Base-by-base conservation (phyloP, 2,329 filamentous ascomycete species). In the Ophiognomonia clavigignenti-juglandacearum region DNA sequence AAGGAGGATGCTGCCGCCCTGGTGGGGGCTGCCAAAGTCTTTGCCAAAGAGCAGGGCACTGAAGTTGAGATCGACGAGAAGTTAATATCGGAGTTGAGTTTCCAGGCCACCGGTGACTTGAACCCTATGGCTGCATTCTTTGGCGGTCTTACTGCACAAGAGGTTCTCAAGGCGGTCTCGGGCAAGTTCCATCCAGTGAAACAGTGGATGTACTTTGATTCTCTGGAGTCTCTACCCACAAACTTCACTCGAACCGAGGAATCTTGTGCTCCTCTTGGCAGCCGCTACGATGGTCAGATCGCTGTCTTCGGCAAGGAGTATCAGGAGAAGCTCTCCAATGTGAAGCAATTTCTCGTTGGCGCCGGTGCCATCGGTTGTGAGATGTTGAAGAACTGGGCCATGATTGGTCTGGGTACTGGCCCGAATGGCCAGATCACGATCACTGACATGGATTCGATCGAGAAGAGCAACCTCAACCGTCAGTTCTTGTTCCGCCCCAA, bases 301-400 rank as follows among this genome's bases (percentile, higher is more conserved):
- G 92, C 89, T 3, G 93, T 98, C 1, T 95, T 98, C 56, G 93
- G 93, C 53, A 85, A 80, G 59, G 88, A 96, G 54, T 98, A 85
- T 67, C 93, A 98, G 67, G 86, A 96, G 43, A 96, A 96, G 75
- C 79, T 98, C 56, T 80, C 85, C 51, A 95, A 96, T 59, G 69
- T 93, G 52, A 93, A 85, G 61, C 83, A 97, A 59, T 98, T 98
- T 73, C 76, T 98, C 46, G 93, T 98, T 48, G 93, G 93, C 57
- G 89, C 93, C 39, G 93, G 93, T 59, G 93, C 95, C 54, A 98
- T 98, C 64, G 93, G 93, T 38, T 98, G 93, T 62, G 93, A 98
- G 64, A 98, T 97, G 86, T 73, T 98, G 57, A 98, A 98, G 80
- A 97, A 97, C 68, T 98, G 93, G 91, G 92, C 95, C 29, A 95